Evolutionary conservation across 164 flowering plant genomes (phyloP).

Genomic region (Santalum album): DNA sequence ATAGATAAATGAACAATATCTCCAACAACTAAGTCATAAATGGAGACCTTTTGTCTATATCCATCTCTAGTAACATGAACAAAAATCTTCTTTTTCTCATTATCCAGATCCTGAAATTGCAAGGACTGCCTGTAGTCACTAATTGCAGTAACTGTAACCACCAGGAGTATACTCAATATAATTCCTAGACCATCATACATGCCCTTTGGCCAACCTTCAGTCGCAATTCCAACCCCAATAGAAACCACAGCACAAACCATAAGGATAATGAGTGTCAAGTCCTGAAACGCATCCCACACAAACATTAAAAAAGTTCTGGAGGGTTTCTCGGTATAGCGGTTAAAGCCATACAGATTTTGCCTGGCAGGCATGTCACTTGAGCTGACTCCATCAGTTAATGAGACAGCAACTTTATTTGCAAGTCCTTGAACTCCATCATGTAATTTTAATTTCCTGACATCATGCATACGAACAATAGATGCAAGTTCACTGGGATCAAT

Average conservation of each 20-base stretch:
- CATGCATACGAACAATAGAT: conserved; percentile 30
- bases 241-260: conserved; percentile 44
- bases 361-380: conserved; percentile 20
- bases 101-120: conserved; percentile 41
- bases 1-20: conserved; percentile 38
- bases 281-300: conserved; percentile 51
- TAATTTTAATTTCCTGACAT: conserved; percentile 15
- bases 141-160: conserved; percentile 39
- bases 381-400: conserved; percentile 25
- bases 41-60: conserved; percentile 30
- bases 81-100: conserved; percentile 38
- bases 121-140: conserved; percentile 49
- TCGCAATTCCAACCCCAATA: conserved; percentile 36
- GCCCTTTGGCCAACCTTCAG: conserved; percentile 49
- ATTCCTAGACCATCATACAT: conserved; percentile 48
- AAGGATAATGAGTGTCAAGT: conserved; percentile 41
- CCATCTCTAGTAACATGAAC: conserved; percentile 45
- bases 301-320: conserved; percentile 33
- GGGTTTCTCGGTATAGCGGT: conserved; percentile 38
- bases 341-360: conserved; percentile 31
- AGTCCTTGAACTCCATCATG: conserved; percentile 30
- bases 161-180: conserved; percentile 33
- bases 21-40: conserved; percentile 45
- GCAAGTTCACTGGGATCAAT: conserved; percentile 36
- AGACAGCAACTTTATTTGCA: conserved; percentile 22